Percentiles rank a stretch among this genome's conserved stretches.
phyloP scores from a whole-genome alignment of 192 early-diverging fungal species.

The Coemansia sp. region DNA sequence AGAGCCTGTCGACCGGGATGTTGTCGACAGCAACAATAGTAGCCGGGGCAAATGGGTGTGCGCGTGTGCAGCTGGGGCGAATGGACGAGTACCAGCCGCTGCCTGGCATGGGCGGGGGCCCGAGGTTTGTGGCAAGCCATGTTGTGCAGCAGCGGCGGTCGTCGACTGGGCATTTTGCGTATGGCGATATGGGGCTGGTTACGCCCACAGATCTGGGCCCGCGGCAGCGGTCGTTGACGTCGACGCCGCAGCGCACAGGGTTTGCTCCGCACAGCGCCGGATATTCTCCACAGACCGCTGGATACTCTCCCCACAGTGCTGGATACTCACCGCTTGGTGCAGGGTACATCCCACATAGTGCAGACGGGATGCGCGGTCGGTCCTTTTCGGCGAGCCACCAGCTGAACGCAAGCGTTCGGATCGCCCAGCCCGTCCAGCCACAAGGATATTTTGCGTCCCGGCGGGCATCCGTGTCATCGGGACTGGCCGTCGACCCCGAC shows the following conservation, averaged over 20 bases:
- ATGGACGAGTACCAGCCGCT: constrained; percentile 9
- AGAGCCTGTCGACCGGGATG: constrained; percentile 3
- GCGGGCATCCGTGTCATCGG: constrained; percentile 44
- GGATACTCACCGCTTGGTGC: too few relatives aligned
- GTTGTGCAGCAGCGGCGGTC: neutral
- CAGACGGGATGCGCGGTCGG: constrained; percentile 30
- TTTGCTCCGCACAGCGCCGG: neutral
- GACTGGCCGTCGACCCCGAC: constrained; percentile 45
- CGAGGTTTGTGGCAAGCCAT: neutral
- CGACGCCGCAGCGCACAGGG: neutral
- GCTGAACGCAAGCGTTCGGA: constrained; percentile 40
- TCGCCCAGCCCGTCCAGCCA: constrained; percentile 11
- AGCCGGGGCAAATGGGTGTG: constrained; percentile 38
- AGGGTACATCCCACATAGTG: constrained; percentile 16
- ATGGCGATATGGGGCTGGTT: neutral
- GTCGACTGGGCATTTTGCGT: neutral
- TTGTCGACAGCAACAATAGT: constrained; percentile 34
- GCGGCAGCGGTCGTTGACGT: neutral
- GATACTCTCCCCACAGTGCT: too few relatives aligned
- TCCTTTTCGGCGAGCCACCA: constrained; percentile 39
- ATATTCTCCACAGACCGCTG: constrained; percentile 4
- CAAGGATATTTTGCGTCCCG: constrained; percentile 49
- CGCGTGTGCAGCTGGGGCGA: constrained; percentile 25
- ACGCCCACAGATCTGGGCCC: neutral
- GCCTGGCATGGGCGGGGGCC: neutral